Evolutionary conservation across 495 filamentous ascomycete species (phyloP).

Genomic region (Pseudoneurospora amorphoporcata): DNA sequence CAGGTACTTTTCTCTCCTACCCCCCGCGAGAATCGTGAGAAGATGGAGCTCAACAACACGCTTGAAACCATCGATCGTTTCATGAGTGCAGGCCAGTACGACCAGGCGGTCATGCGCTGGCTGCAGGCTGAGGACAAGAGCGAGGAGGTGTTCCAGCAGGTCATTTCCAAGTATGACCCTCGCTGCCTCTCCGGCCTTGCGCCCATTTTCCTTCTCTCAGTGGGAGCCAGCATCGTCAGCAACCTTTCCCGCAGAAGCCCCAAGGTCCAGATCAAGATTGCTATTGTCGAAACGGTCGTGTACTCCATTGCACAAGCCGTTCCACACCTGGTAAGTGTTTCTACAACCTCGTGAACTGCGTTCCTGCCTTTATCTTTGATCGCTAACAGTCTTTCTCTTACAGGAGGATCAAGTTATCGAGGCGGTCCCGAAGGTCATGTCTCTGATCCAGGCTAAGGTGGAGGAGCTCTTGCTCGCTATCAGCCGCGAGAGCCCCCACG

Average conservation of each 20-base stretch:
- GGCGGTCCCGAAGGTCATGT: slow-evolving; percentile 63
- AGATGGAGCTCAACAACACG: slow-evolving; percentile 54
- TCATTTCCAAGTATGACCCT: slow-evolving; percentile 66
- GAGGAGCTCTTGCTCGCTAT: slow-evolving; percentile 61
- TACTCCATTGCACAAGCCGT: slow-evolving; percentile 32
- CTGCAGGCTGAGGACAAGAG: slow-evolving; percentile 66
- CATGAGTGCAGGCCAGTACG: slow-evolving; percentile 55
- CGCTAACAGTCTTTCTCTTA: slow-evolving; percentile 1
- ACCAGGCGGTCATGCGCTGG: slow-evolving; percentile 66
- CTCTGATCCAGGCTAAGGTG: slow-evolving; percentile 58
- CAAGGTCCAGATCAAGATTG: slow-evolving; percentile 48
- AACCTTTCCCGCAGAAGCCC: slow-evolving; percentile 48
- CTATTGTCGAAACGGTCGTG: slow-evolving; percentile 70
- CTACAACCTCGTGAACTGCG: background rate
- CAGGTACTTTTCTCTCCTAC: slow-evolving; percentile 25
- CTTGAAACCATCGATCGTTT: slow-evolving; percentile 52
- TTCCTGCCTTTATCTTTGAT: slow-evolving; percentile 8
- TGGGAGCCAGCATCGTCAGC: slow-evolving; percentile 69
- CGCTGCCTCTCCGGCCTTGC: slow-evolving; percentile 59
- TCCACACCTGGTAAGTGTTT: slow-evolving; percentile 35
- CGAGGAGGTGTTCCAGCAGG: slow-evolving; percentile 69
- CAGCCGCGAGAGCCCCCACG: slow-evolving; percentile 48
- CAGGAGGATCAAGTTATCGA: slow-evolving; percentile 70
- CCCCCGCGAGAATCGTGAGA: slow-evolving; percentile 30
- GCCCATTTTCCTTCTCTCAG: slow-evolving; percentile 70